Percentiles rank a stretch among this genome's conserved stretches.
Conservation (phyloP, 2,329 filamentous ascomycete genomes). For the Eutypa lata region DNA sequence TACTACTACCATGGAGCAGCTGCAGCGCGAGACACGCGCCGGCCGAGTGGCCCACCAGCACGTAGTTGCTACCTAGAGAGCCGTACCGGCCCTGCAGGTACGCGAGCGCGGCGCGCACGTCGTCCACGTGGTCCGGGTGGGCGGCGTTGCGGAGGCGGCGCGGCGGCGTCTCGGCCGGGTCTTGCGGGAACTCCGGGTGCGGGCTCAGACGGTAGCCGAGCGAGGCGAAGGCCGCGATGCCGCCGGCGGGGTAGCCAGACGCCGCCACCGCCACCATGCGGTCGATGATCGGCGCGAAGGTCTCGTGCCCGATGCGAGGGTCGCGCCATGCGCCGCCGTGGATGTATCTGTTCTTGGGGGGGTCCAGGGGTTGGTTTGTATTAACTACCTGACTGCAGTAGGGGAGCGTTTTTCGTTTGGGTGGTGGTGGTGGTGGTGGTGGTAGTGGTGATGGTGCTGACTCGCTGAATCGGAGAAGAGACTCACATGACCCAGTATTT, state of each 20-base stretch:
- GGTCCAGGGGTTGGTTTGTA: not conserved
- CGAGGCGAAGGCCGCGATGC: constrained; percentile 60
- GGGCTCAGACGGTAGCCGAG: constrained; percentile 63
- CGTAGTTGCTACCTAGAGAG: constrained; percentile 40
- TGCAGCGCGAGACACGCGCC: constrained; percentile 65
- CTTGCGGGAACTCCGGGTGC: constrained; percentile 43
- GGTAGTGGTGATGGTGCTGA: too few species aligned
- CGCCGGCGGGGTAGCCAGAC: constrained; percentile 14
- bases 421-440: too few species aligned
- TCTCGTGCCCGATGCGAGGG: constrained; percentile 44
- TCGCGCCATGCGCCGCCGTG: constrained; percentile 65
- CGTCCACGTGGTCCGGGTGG: constrained; percentile 61
- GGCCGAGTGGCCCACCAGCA: constrained; percentile 61
- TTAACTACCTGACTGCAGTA: too few species aligned
- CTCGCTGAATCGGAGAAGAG: not conserved
- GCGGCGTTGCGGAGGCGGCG: constrained; percentile 37
- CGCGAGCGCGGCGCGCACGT: constrained; percentile 50
- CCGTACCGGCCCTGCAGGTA: constrained; percentile 45
- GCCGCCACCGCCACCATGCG: too few species aligned
- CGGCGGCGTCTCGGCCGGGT: constrained; percentile 33
- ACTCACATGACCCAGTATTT: constrained; percentile 30
- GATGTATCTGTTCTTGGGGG: constrained; percentile 42
- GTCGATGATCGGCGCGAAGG: constrained; percentile 43
- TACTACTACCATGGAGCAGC: constrained; percentile 30
- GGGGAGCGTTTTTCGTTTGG: too few species aligned